Base-by-base conservation (phyloP, 192 early-diverging fungal species). In the Oehlia diaphana region DNA sequence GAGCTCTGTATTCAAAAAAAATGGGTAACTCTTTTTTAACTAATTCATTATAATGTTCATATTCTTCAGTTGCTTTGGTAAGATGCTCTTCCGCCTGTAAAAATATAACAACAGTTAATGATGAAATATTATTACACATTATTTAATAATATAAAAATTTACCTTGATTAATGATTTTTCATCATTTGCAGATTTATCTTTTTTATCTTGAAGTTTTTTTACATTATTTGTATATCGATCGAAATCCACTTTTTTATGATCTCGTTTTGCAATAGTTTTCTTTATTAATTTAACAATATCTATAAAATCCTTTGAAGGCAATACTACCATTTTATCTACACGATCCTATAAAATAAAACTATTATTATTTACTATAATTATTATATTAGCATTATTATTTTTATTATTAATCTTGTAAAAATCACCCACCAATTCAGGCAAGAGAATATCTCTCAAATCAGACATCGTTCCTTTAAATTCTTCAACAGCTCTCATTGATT, bases 201-300 rank as follows among this genome's bases (percentile, higher is more conserved):
- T 87, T 81, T 94, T 93, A 39, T 87, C 91, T 66, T 90, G 85
- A 28, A 95, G 77, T 83, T 97, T 98, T 61, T 92, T 89, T 42
- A 96, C 84, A 21, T 85, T 84, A 42, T 88, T 85, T 12, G 90
- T 82, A 83, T 92, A 92, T 39, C 98, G 90, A 80, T 99, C 98
- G 82, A 94, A 98, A 83, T 99, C 98, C 10, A 97, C 79, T 50
- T 95, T 84, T 86, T 99, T 99, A 85, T 96, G 96, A 44, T 91
- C 89, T 31, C 96, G 90, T 87, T 99, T 99, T 8, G 88, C 89
- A 42, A 99, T 95, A 14, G 94, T 89, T 81, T 92, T 93, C 82
- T 91, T 90, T 53, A 99, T 93, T 61, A 90, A 85, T 76, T 93
- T 91, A 83, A 95, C 86, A 76, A 98, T 84, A 7, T 83, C 82